Conservation (phyloP, 2,329 filamentous ascomycete genomes). For the Colletotrichum somersetense region DNA sequence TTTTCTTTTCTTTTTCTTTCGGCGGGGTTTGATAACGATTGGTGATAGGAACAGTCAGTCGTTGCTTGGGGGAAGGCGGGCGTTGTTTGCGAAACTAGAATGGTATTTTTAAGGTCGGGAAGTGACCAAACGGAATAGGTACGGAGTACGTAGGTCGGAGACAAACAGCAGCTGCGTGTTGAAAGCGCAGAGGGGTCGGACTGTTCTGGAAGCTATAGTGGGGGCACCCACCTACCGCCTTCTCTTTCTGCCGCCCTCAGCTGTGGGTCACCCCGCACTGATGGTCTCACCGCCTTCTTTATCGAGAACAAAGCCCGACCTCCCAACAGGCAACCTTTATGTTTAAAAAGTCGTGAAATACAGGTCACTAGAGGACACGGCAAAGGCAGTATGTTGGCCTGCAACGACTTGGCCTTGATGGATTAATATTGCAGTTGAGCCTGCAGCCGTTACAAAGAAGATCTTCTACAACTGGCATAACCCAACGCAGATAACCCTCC, state of each 20-base stretch:
- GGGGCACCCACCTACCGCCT: slow-evolving; percentile 39
- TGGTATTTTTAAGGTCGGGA: background rate
- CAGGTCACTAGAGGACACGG: no score
- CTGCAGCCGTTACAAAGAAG: no score
- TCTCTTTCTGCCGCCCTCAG: slow-evolving; percentile 13
- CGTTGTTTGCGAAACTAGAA: no score
- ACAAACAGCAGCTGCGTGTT: background rate
- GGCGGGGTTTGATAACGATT: no score
- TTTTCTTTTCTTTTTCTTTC: no score
- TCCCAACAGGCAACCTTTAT: background rate
- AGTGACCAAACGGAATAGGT: background rate
- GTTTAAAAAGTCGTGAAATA: no score
- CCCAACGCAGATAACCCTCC: background rate
- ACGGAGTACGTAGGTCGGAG: background rate
- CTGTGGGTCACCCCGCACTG: slow-evolving; percentile 1
- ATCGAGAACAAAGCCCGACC: background rate
- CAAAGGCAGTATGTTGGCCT: no score
- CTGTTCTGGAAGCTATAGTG: slow-evolving; percentile 52
- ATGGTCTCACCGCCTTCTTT: background rate
- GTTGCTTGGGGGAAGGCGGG: background rate
- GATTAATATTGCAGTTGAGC: no score
- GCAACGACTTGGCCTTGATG: no score
- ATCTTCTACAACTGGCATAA: background rate
- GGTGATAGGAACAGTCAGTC: background rate
- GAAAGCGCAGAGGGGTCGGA: slow-evolving; percentile 31